These are phyloP conservation scores for Platismatia glauca DNA, from an alignment of 495 filamentous ascomycete species.

Conservation along the genomic window DNA sequence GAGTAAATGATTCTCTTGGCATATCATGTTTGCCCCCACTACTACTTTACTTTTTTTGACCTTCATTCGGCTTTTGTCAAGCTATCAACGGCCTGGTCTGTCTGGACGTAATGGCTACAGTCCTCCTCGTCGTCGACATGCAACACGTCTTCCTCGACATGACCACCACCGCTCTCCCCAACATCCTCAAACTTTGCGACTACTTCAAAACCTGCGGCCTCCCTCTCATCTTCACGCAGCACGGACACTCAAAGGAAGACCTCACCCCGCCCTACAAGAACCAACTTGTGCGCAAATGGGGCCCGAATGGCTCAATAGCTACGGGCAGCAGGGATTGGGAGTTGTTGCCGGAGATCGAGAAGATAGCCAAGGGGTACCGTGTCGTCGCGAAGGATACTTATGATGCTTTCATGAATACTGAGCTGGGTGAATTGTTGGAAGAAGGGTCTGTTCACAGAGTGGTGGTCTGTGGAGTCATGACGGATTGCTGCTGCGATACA, in stretches of 20 bases:
- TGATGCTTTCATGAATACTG: constrained; percentile 29
- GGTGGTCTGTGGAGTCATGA: constrained; percentile 38
- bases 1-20: not conserved
- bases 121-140: constrained; percentile 50
- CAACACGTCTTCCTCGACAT: constrained; percentile 47
- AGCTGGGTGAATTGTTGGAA: constrained; percentile 24
- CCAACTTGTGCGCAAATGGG: constrained; percentile 37
- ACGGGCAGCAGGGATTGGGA: constrained; percentile 28
- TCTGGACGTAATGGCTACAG: constrained; percentile 30
- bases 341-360: constrained; percentile 28
- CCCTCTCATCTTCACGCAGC: constrained; percentile 37
- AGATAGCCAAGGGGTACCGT: constrained; percentile 14
- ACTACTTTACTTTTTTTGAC: too few relatives aligned
- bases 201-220: constrained; percentile 25
- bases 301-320: constrained; percentile 28
- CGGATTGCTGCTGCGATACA: constrained; percentile 37
- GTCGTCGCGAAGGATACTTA: constrained; percentile 30
- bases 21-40: too few relatives aligned
- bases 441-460: constrained; percentile 24
- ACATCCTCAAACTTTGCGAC: constrained; percentile 26
- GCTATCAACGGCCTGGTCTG: too few relatives aligned
- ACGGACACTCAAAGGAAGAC: constrained; percentile 32
- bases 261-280: constrained; percentile 32
- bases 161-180: constrained; percentile 27
- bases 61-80: too few relatives aligned